Evolutionary conservation across 225 moss, liverwort and hornwort species (phyloP), one percentile per base, ranked within the genome.

Genomic region (Sphagnum tenellum): DNA sequence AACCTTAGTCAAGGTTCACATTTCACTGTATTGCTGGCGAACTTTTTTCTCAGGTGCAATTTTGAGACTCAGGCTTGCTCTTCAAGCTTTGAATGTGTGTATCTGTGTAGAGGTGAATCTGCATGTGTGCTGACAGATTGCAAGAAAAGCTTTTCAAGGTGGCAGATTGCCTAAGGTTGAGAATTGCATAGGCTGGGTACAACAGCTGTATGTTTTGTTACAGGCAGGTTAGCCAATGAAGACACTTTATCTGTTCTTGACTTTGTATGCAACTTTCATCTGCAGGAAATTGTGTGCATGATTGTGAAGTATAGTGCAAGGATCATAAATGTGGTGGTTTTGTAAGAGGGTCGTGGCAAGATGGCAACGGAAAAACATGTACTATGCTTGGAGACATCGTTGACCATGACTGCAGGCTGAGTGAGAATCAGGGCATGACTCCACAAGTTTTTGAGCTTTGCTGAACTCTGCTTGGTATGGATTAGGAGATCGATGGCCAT

Each of bases 161-260:
- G 9, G 85, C 92, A 64, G 96, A 92, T 51, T 75, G 92, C 58
- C 96, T 92, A 46, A 98, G 92, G 96, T 90, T 98, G 68, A 89
- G 92, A 47, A 92, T 90, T 55, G 92, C 92, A 64, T 87, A 92
- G 88, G 82, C 92, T 61, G 96, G 96, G 13, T 90, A 90, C 71
- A 98, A 98, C 71, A 98, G 96, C 78, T 98, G 92, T 64, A 98
- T 98, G 89, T 98, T 98, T 66, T 93, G 92, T 72, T 98, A 98
- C 52, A 92, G 96, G 5, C 92, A 93, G 87, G 89, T 89, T 65
- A 14, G 50, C 8, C 29, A 29, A 29, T 29, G 29, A 29, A 29
- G 29, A 29, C 29, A 29, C 0, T 29, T 29, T 29, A 29, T 29
- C 29, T 29, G 29, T 29, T 29, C 29, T 29, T 29, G 29, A 29